A percentile compares a stretch with the other conserved stretches of the same genome.
These are phyloP conservation scores for Leccinum disarticulatum DNA, from an alignment of 768 basidiomycete species.

Conservation along the genomic window DNA sequence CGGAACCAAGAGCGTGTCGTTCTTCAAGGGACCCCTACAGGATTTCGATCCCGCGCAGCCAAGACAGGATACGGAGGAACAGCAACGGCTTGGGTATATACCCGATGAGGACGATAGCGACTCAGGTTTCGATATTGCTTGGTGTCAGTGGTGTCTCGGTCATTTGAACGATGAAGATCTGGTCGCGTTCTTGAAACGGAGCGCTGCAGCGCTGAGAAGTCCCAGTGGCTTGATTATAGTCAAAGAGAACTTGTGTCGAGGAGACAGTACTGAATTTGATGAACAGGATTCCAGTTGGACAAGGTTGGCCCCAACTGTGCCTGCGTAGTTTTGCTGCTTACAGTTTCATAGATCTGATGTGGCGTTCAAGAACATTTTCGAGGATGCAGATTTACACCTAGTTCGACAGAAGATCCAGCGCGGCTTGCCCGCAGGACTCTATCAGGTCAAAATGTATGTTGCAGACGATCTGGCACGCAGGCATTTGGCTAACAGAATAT, in stretches of 20 bases:
- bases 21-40: slow-evolving; percentile 80
- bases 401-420: slow-evolving; percentile 75
- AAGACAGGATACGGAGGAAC: slow-evolving; percentile 35
- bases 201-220: slow-evolving; percentile 57
- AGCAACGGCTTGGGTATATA: slow-evolving; percentile 70
- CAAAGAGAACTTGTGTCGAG: slow-evolving; percentile 84
- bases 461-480: not conserved
- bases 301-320: slow-evolving; percentile 48
- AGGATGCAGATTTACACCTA: slow-evolving; percentile 67
- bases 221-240: slow-evolving; percentile 69
- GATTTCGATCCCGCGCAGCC: slow-evolving; percentile 69
- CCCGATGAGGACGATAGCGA: slow-evolving; percentile 53
- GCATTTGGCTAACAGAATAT: slow-evolving; percentile 9
- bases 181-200: slow-evolving; percentile 68
- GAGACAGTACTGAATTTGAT: slow-evolving; percentile 69
- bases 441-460: slow-evolving; percentile 81
- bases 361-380: slow-evolving; percentile 78
- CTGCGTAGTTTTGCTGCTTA: slow-evolving; percentile 6
- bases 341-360: slow-evolving; percentile 64
- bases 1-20: slow-evolving; percentile 66
- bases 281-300: slow-evolving; percentile 88
- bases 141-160: slow-evolving; percentile 98
- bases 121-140: slow-evolving; percentile 81
- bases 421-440: slow-evolving; percentile 81
- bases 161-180: slow-evolving; percentile 80